A percentile compares a stretch with the other conserved stretches of the same genome.
These are phyloP conservation scores for Xylariomycetidae sp. DNA, from an alignment of 2,329 filamentous ascomycete species.

Conservation along the genomic window DNA sequence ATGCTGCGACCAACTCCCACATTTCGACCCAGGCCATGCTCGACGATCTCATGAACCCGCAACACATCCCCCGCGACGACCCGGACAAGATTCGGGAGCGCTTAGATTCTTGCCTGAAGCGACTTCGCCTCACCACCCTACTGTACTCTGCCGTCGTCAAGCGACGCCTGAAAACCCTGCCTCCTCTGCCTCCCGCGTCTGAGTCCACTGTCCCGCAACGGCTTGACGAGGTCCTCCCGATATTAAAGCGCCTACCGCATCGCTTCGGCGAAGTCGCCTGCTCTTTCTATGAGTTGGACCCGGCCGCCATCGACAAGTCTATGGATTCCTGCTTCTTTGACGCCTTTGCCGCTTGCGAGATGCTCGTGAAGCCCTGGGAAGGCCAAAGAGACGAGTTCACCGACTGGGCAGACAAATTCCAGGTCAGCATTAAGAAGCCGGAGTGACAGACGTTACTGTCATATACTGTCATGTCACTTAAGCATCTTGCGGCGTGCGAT, in stretches of 20 bases:
- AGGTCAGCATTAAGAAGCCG: slow-evolving; percentile 43
- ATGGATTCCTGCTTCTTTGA: slow-evolving; percentile 56
- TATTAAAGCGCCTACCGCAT: slow-evolving; percentile 57
- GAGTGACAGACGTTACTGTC: too few species aligned
- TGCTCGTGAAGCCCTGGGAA: slow-evolving; percentile 56
- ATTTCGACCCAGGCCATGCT: slow-evolving; percentile 50
- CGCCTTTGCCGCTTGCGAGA: slow-evolving; percentile 49
- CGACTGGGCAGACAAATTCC: slow-evolving; percentile 61
- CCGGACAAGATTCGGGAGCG: slow-evolving; percentile 58
- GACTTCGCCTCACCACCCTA: slow-evolving; percentile 60
- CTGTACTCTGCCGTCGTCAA: slow-evolving; percentile 67
- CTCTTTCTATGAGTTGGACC: slow-evolving; percentile 66
- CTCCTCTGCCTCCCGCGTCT: slow-evolving; percentile 32
- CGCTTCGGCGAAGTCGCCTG: slow-evolving; percentile 64
- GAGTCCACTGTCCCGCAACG: slow-evolving; percentile 30
- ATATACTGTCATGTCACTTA: too few species aligned
- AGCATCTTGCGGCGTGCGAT: too few species aligned
- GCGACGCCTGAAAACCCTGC: slow-evolving; percentile 58
- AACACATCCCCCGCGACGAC: slow-evolving; percentile 58
- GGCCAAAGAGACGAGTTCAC: slow-evolving; percentile 70
- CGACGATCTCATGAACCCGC: slow-evolving; percentile 62
- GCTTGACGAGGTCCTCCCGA: slow-evolving; percentile 50
- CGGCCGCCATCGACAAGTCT: slow-evolving; percentile 48
- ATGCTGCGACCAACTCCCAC: slow-evolving; percentile 25
- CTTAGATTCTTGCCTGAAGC: slow-evolving; percentile 57